phyloP scores from a whole-genome alignment of 2,329 filamentous ascomycete species.

The Fusarium beomiforme region DNA sequence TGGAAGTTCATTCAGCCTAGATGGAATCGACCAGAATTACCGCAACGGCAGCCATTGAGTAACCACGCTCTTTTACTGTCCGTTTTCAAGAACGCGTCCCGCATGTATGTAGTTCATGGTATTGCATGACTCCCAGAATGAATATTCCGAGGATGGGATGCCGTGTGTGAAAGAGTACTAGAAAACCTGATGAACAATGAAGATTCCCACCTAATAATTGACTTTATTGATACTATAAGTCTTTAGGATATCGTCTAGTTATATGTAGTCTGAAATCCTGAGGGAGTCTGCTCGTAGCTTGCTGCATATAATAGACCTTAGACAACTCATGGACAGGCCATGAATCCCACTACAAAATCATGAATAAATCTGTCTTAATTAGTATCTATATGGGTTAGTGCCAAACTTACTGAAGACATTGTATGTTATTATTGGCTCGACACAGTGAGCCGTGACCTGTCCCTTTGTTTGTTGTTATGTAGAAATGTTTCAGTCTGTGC shows the following conservation, averaged over 20 bases:
- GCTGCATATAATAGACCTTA: background rate
- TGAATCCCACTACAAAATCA: background rate
- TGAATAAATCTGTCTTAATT: background rate
- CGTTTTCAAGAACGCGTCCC: background rate
- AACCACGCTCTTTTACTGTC: background rate
- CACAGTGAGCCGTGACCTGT: background rate
- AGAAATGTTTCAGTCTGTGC: slow-evolving; percentile 20
- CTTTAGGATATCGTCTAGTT: background rate
- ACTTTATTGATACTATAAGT: too few relatives aligned
- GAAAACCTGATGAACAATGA: background rate
- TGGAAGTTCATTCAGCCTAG: background rate
- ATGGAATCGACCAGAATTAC: background rate
- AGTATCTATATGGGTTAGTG: background rate
- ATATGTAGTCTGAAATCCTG: background rate
- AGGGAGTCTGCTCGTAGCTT: background rate
- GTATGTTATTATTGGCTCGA: background rate
- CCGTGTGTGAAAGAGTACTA: background rate
- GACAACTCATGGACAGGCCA: background rate
- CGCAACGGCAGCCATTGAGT: background rate
- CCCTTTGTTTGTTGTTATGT: slow-evolving; percentile 1
- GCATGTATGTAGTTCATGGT: background rate
- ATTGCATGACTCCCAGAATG: background rate
- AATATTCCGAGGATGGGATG: background rate
- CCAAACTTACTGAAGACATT: background rate
- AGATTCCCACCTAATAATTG: background rate